phyloP scores from a whole-genome alignment of 192 early-diverging fungal species.

The Coemansia sp. region DNA sequence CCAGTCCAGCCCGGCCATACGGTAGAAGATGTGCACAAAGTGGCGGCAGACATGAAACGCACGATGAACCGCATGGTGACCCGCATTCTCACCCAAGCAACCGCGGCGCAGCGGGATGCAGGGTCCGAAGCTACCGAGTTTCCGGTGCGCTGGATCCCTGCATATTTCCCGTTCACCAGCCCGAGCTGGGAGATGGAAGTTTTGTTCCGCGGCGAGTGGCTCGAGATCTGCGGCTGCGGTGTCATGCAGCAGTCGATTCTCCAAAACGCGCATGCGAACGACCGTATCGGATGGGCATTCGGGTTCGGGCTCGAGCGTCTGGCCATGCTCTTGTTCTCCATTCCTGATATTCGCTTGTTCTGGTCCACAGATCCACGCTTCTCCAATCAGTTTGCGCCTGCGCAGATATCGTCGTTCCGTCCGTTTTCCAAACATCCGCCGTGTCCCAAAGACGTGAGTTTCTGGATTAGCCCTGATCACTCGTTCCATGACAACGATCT shows the following conservation, averaged over 20 bases:
- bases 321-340: conserved; percentile 92
- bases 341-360: conserved; percentile 95
- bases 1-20: conserved; percentile 75
- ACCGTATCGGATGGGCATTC: conserved; percentile 95
- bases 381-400: conserved; percentile 72
- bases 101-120: conserved; percentile 19
- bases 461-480: conserved; percentile 66
- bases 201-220: conserved; percentile 87
- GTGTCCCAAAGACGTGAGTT: conserved; percentile 93
- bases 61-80: conserved; percentile 82
- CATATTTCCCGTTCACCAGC: conserved; percentile 91
- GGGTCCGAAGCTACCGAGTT: conserved; percentile 32
- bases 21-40: conserved; percentile 53
- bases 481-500: conserved; percentile 92
- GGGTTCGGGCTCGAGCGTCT: conserved; percentile 95
- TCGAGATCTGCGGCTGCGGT: conserved; percentile 92
- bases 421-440: conserved; percentile 87
- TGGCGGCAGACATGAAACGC: conserved; percentile 70
- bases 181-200: conserved; percentile 99
- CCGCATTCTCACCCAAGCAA: conserved; percentile 58
- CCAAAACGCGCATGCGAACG: conserved; percentile 60
- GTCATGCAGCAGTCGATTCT: conserved; percentile 85
- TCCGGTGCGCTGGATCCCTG: conserved; percentile 92
- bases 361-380: conserved; percentile 91
- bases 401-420: conserved; percentile 70